Evolutionary conservation across 1,139 yeast genomes (phyloP).

Genomic region (Zygotorulaspora mrakii): DNA sequence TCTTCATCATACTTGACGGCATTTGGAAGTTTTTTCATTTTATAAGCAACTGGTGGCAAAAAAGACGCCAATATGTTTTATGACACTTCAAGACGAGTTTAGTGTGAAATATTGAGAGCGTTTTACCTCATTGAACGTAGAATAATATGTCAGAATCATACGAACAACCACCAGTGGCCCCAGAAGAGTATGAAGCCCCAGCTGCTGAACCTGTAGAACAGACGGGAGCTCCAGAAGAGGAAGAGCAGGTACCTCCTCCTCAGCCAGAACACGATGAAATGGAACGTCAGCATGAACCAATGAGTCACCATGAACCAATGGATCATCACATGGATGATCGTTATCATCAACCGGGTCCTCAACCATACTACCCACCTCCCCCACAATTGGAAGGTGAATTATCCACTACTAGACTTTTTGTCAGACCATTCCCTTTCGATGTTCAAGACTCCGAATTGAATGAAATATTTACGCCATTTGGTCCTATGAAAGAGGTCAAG

Average conservation of each 20-base stretch:
- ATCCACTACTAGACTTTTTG: constrained; percentile 50
- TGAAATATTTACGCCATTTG: constrained; percentile 61
- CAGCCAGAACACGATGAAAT: constrained; percentile 18
- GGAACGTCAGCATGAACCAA: constrained; percentile 22
- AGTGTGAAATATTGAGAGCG: neutral
- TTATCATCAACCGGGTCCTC: constrained; percentile 20
- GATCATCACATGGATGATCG: constrained; percentile 15
- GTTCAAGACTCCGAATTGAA: constrained; percentile 54
- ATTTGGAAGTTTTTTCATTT: neutral
- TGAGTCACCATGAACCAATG: constrained; percentile 13
- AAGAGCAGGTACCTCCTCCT: constrained; percentile 13
- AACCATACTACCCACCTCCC: constrained; percentile 19
- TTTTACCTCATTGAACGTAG: constrained; percentile 1
- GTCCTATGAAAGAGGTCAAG: constrained; percentile 64
- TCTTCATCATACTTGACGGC: neutral
- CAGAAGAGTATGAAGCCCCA: constrained; percentile 13
- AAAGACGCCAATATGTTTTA: too few relatives aligned
- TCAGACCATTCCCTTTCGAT: constrained; percentile 51
- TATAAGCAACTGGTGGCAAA: constrained; percentile 2
- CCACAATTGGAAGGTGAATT: constrained; percentile 37
- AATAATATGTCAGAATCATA: constrained; percentile 20
- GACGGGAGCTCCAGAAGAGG: constrained; percentile 9
- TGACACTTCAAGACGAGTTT: too few relatives aligned
- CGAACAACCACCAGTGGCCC: constrained; percentile 19
- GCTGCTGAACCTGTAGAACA: constrained; percentile 11